These are phyloP conservation scores for Globisporangium recalcitrans DNA, from an alignment of 352 stramenopile genomes.

Conservation along the genomic window DNA sequence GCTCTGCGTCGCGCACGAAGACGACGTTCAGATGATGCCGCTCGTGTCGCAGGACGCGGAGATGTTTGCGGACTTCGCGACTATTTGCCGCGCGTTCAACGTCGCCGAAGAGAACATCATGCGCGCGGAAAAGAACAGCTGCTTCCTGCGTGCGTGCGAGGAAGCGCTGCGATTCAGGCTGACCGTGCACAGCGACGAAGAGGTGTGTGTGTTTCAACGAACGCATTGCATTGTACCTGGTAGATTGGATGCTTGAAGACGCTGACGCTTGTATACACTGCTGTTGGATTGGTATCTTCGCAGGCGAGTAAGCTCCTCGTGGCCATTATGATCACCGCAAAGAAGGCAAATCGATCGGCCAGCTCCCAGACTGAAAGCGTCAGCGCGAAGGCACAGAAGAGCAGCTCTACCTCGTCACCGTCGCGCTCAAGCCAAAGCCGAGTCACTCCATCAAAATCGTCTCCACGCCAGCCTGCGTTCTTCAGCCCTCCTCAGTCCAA, in stretches of 20 bases:
- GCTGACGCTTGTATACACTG: background rate
- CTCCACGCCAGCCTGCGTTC: slow-evolving; percentile 10
- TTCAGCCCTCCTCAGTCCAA: slow-evolving; percentile 17
- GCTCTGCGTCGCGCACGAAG: slow-evolving; percentile 35
- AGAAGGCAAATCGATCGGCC: background rate
- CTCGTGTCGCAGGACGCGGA: slow-evolving; percentile 13
- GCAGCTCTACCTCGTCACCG: slow-evolving; percentile 7
- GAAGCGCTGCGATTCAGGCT: slow-evolving; percentile 34
- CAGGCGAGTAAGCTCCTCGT: slow-evolving; percentile 21
- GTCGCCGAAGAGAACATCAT: slow-evolving; percentile 30
- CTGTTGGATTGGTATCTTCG: background rate
- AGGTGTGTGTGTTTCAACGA: slow-evolving; percentile 11
- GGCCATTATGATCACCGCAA: slow-evolving; percentile 12
- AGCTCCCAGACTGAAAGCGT: background rate
- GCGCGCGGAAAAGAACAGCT: slow-evolving; percentile 37
- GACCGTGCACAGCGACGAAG: slow-evolving; percentile 24
- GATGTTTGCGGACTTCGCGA: slow-evolving; percentile 26
- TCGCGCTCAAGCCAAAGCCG: background rate
- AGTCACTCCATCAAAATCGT: background rate
- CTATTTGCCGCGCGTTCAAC: slow-evolving; percentile 30
- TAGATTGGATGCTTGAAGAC: background rate
- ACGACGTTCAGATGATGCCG: slow-evolving; percentile 28
- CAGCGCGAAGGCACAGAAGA: slow-evolving; percentile 12
- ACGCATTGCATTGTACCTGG: background rate
- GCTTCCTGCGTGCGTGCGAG: slow-evolving; percentile 45